These are phyloP conservation scores for Nitzschia sp. DNA, from an alignment of 108 stramenopile genomes.

Conservation along the genomic window DNA sequence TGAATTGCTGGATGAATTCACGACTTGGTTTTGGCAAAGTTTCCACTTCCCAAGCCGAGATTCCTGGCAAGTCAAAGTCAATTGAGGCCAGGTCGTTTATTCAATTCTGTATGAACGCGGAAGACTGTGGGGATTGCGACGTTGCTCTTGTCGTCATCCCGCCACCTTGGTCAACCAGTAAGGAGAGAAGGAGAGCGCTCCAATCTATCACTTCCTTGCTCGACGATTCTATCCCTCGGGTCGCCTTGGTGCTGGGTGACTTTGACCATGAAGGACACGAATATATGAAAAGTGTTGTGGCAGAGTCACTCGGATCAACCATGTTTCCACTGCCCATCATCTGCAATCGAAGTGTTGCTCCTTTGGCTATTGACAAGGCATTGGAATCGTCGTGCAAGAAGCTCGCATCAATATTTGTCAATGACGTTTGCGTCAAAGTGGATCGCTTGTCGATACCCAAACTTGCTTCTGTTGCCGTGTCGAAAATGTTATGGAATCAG, in stretches of 20 bases:
- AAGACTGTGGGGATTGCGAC: slow-evolving; percentile 29
- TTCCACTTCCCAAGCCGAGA: not conserved
- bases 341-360: slow-evolving; percentile 4
- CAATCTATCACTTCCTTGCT: not conserved
- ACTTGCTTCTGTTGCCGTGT: slow-evolving; percentile 2
- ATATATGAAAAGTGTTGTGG: slow-evolving; percentile 8
- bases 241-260: slow-evolving; percentile 22
- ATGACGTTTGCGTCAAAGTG: slow-evolving; percentile 20
- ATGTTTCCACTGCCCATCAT: slow-evolving; percentile 10
- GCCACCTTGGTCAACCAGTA: slow-evolving; percentile 9
- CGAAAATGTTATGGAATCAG: slow-evolving; percentile 3
- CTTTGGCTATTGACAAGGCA: slow-evolving; percentile 14
- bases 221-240: slow-evolving; percentile 25
- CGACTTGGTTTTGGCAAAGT: slow-evolving; percentile 22
- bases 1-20: slow-evolving; percentile 27
- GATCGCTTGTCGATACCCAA: slow-evolving; percentile 7
- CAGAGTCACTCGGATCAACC: slow-evolving; percentile 2
- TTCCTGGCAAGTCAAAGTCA: not conserved
- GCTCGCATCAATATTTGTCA: slow-evolving; percentile 20
- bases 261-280: not conserved
- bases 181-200: not conserved
- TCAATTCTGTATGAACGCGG: not conserved
- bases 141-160: slow-evolving; percentile 36
- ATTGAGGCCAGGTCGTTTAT: slow-evolving; percentile 23
- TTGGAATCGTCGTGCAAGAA: slow-evolving; percentile 14